Conservation (phyloP, 768 basidiomycete genomes). For the Termitomyces sp. region DNA sequence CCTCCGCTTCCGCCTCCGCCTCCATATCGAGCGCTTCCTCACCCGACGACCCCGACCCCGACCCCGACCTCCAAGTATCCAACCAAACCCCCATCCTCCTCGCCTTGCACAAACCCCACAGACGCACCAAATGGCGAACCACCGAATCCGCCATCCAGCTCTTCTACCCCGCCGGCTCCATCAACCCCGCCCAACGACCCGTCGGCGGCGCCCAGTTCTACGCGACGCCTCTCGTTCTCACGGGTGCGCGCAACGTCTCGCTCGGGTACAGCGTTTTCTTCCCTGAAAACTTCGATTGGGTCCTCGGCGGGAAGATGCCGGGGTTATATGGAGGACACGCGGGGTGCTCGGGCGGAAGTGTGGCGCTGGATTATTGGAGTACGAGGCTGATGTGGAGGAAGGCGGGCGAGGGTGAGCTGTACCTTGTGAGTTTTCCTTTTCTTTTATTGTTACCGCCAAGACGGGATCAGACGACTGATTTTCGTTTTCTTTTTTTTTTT, state of each 20-base stretch:
- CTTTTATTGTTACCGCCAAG: background rate
- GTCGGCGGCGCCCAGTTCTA: slow-evolving; percentile 75
- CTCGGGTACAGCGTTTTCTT: slow-evolving; percentile 77
- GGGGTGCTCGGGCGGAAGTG: slow-evolving; percentile 70
- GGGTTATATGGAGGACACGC: slow-evolving; percentile 72
- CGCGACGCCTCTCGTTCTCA: slow-evolving; percentile 40
- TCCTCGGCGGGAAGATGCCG: slow-evolving; percentile 80
- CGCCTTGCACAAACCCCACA: slow-evolving; percentile 10
- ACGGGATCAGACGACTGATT: too few species aligned
- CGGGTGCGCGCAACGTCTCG: slow-evolving; percentile 48
- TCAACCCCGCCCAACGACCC: slow-evolving; percentile 62
- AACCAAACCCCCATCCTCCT: slow-evolving; percentile 9
- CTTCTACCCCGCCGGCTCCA: slow-evolving; percentile 63
- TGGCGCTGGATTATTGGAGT: slow-evolving; percentile 76
- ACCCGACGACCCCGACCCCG: too few species aligned
- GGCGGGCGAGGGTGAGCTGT: slow-evolving; percentile 70
- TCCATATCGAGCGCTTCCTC: slow-evolving; percentile 2
- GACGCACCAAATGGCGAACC: slow-evolving; percentile 23
- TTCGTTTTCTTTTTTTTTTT: too few species aligned
- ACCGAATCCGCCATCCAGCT: slow-evolving; percentile 52
- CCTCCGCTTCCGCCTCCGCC: slow-evolving; percentile 17
- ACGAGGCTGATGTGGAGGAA: slow-evolving; percentile 83
- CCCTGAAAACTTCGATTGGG: slow-evolving; percentile 70
- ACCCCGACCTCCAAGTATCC: background rate
- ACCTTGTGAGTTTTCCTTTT: slow-evolving; percentile 47